Percentiles rank a stretch among this genome's conserved stretches.
Evolutionary conservation across 768 basidiomycete genomes (phyloP).

Genomic region (Erythrobasidium yunnanense): DNA sequence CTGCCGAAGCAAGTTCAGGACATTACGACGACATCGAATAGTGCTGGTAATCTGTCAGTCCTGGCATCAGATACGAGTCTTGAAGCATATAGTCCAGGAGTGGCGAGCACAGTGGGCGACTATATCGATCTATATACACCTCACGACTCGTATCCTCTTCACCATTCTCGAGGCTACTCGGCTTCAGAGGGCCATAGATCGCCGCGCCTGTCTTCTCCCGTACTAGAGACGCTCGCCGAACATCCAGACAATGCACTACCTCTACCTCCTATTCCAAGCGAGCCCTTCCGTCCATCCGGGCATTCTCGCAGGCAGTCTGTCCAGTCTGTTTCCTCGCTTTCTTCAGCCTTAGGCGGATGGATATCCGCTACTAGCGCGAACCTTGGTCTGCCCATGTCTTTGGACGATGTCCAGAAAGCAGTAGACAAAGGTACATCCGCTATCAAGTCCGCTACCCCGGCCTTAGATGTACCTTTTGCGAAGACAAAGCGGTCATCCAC

Average conservation of each 20-base stretch:
- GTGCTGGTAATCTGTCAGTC: no score
- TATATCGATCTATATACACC: no score
- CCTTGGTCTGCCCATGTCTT: background rate
- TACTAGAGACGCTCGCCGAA: background rate
- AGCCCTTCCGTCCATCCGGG: background rate
- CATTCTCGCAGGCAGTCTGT: conserved; percentile 1
- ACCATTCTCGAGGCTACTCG: no score
- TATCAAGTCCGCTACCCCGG: background rate
- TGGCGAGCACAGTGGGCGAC: no score
- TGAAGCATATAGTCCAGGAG: no score
- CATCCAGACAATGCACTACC: conserved; percentile 22
- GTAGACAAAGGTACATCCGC: background rate
- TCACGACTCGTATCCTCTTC: no score
- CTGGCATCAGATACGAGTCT: no score
- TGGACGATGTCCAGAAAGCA: conserved; percentile 18
- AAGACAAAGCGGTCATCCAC: no score
- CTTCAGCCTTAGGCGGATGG: conserved; percentile 17
- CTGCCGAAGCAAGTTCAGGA: no score
- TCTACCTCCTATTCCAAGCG: conserved; percentile 9
- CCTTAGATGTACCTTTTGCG: background rate
- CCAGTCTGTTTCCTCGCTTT: conserved; percentile 19
- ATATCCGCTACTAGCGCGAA: background rate
- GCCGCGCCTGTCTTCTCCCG: background rate
- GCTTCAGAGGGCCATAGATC: background rate
- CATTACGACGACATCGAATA: no score